Conservation (phyloP, 2,329 filamentous ascomycete species). For the Neofusicoccum ribis region DNA sequence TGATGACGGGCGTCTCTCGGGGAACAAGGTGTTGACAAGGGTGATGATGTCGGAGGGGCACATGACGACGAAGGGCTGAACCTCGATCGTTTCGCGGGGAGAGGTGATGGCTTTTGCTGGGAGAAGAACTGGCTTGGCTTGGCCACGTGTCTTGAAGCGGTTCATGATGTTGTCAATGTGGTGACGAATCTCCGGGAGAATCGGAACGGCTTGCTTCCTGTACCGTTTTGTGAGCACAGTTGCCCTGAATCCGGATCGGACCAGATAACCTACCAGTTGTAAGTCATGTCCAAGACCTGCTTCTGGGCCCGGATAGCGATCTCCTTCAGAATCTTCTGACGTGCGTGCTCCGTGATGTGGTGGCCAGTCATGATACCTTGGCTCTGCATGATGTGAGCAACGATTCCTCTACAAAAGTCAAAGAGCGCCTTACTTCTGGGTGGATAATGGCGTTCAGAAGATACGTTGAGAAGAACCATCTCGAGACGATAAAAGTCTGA, state of each 20-base stretch:
- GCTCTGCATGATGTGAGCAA: conserved; percentile 48
- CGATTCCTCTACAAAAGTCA: not conserved
- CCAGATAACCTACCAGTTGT: conserved; percentile 58
- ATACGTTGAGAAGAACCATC: conserved; percentile 91
- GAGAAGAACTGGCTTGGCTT: conserved; percentile 59
- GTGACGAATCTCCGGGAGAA: conserved; percentile 62
- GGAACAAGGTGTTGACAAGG: conserved; percentile 80
- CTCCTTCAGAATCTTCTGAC: conserved; percentile 71
- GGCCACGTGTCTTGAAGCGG: conserved; percentile 51
- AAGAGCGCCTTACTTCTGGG: conserved; percentile 66
- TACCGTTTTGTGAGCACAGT: conserved; percentile 25
- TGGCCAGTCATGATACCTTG: conserved; percentile 76
- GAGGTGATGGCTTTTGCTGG: conserved; percentile 72
- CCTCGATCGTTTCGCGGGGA: conserved; percentile 72
- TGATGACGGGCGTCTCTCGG: conserved; percentile 68
- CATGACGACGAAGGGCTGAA: conserved; percentile 77
- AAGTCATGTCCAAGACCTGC: conserved; percentile 73
- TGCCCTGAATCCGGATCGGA: conserved; percentile 23
- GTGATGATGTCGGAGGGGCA: conserved; percentile 78
- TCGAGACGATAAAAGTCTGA: conserved; percentile 79
- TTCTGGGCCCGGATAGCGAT: conserved; percentile 79
- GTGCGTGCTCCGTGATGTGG: conserved; percentile 86
- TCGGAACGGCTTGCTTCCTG: conserved; percentile 61
- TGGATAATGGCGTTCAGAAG: conserved; percentile 80
- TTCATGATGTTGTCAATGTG: conserved; percentile 72